Conservation (phyloP, 768 basidiomycete genomes). For the Tremella mesenterica region DNA sequence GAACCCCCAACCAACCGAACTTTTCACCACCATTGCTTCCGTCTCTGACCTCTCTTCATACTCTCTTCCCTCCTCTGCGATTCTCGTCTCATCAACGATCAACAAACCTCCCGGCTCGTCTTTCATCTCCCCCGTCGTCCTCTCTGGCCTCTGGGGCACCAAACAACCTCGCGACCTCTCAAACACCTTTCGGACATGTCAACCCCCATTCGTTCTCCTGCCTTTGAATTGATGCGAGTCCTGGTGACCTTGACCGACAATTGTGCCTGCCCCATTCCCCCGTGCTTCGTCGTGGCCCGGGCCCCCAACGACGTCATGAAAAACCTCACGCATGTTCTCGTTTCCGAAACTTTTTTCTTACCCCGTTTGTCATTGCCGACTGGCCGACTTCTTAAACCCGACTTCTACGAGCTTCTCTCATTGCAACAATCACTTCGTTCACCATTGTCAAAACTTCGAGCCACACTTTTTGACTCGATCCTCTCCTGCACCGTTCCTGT, state of each 20-base stretch:
- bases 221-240: not conserved
- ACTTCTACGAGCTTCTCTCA: no score
- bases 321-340: not conserved
- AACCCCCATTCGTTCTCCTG: not conserved
- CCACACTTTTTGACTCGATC: no score
- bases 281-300: constrained; percentile 1
- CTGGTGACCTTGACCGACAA: not conserved
- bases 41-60: not conserved
- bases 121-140: constrained; percentile 1
- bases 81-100: not conserved
- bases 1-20: no score
- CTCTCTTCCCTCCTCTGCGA: not conserved
- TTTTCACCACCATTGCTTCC: not conserved
- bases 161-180: not conserved
- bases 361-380: not conserved
- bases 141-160: not conserved
- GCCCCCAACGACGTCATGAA: no score
- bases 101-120: not conserved
- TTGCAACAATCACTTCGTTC: no score
- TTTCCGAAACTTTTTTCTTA: not conserved
- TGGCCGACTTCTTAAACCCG: no score
- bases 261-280: not conserved
- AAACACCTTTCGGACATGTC: not conserved
- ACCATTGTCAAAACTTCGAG: no score
- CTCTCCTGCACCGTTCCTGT: no score